Base-by-base conservation (phyloP, 352 stramenopile genomes). In the Globisporangium abappressorium region DNA sequence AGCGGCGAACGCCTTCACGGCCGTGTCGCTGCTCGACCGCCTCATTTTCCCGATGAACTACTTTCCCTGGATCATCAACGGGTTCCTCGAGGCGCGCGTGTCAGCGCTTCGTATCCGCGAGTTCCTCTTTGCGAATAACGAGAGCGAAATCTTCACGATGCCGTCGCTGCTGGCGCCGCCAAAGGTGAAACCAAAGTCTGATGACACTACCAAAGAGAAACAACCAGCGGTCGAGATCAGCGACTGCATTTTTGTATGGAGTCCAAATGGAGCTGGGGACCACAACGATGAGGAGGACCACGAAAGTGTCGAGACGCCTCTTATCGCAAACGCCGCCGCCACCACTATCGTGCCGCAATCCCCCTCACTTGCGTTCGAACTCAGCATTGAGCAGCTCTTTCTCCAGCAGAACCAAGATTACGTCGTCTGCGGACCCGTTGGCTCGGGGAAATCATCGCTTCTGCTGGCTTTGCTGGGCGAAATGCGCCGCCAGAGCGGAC, bases 401-500 rank as follows among this genome's bases (percentile, higher is more conserved):
- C 62, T 93, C 4, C 65, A 76, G 54, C 62, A 69, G 8, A 70
- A 76, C 49, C 70, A 69, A 2, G 81, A 75, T 1, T 91, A 89
- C 62, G 70, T 94, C 11, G 76, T 97, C 0, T 91, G 81, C 56
- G 97, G 98, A 1, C 75, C 81, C 2, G 95, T 99, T 2, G 98
- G 97, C 1, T 86, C 81, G 15, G 97, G 97, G 2, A 99, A 99
- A 72, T 98, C 89, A 28, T 99, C 93, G 0, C 84, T 99, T 1
- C 74, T 99, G 18, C 85, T 95, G 5, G 93, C 94, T 4, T 75
- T 99, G 55, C 72, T 99, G 1, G 97, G 97, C 9, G 97, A 99
- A 74, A 98, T 99, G 86, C 84, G 91, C 28, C 77, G 65, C 51
- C 64, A 70, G n/a, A 65, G 58, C 9, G 79, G 79, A 41, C 33